phyloP scores from a whole-genome alignment of 805 yeast species.

The Saturnispora sanitii region DNA sequence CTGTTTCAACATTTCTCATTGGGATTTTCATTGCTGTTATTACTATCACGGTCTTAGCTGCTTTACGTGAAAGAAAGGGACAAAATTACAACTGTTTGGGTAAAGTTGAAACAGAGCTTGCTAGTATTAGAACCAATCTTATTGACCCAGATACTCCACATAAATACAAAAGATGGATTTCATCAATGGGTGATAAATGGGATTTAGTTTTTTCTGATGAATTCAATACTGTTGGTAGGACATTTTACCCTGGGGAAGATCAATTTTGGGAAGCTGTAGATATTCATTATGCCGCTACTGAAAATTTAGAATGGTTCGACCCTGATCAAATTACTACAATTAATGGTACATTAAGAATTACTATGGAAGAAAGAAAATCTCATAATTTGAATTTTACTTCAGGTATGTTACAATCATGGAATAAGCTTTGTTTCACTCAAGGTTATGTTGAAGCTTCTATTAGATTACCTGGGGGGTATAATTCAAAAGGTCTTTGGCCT shows the following conservation, averaged over 20 bases:
- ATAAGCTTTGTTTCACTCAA: slow-evolving; percentile 71
- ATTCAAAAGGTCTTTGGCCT: slow-evolving; percentile 75
- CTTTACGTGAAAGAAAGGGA: no score
- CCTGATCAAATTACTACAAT: slow-evolving; percentile 64
- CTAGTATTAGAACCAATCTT: slow-evolving; percentile 16
- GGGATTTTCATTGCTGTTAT: no score
- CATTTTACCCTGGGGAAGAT: slow-evolving; percentile 74
- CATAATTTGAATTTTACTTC: slow-evolving; percentile 68
- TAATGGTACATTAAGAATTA: slow-evolving; percentile 52
- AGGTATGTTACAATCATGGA: slow-evolving; percentile 87
- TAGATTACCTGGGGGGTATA: slow-evolving; percentile 61
- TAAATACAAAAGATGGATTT: slow-evolving; percentile 34
- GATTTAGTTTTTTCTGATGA: slow-evolving; percentile 72
- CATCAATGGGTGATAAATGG: slow-evolving; percentile 53
- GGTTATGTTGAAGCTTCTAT: slow-evolving; percentile 66
- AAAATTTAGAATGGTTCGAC: slow-evolving; percentile 79
- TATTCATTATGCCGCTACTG: slow-evolving; percentile 67
- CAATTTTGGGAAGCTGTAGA: slow-evolving; percentile 75
- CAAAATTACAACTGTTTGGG: not conserved
- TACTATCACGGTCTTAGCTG: no score
- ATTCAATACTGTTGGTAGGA: slow-evolving; percentile 70
- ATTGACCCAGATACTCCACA: slow-evolving; percentile 58
- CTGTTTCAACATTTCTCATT: no score
- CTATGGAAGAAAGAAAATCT: slow-evolving; percentile 64
- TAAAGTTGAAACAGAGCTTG: not conserved